These are phyloP conservation scores for Fraxinus baroniana DNA, from an alignment of 305 asterid genomes.

Conservation along the genomic window DNA sequence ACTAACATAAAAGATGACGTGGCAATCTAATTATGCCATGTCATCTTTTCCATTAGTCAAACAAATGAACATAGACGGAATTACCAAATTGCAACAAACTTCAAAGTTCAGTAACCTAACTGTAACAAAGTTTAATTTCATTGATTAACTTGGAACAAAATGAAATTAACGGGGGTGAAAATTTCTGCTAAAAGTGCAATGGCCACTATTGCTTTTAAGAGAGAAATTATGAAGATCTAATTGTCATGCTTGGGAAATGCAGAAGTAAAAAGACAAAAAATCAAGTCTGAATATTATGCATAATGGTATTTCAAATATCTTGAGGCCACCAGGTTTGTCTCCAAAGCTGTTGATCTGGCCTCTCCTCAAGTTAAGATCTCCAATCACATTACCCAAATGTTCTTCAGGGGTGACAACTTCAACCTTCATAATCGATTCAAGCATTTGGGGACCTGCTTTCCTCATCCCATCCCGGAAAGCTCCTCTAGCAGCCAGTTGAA, in stretches of 20 bases:
- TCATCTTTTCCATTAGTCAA: background rate
- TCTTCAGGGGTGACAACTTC: constrained; percentile 97
- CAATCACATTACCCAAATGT: constrained; percentile 93
- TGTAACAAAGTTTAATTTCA: background rate
- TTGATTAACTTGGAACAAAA: too few species aligned
- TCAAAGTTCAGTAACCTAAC: background rate
- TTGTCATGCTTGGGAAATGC: background rate
- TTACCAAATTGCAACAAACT: background rate
- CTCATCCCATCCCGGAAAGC: constrained; percentile 92
- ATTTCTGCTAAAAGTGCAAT: background rate
- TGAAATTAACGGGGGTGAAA: background rate
- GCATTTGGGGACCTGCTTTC: constrained; percentile 86
- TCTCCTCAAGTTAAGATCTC: constrained; percentile 92
- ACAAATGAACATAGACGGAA: background rate
- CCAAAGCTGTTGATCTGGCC: constrained; percentile 91
- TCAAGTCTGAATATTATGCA: background rate
- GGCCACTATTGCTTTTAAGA: background rate
- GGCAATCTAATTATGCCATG: too few species aligned
- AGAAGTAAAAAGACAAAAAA: background rate
- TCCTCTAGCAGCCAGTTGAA: constrained; percentile 94
- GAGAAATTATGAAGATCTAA: background rate
- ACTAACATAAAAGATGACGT: background rate
- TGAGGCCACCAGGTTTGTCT: constrained; percentile 94
- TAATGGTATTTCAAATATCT: constrained; percentile 41
- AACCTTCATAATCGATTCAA: constrained; percentile 90